Percentiles rank a stretch among this genome's conserved stretches.
phyloP scores from a whole-genome alignment of 2,329 filamentous ascomycete genomes.

The Colletotrichum orbiculare region DNA sequence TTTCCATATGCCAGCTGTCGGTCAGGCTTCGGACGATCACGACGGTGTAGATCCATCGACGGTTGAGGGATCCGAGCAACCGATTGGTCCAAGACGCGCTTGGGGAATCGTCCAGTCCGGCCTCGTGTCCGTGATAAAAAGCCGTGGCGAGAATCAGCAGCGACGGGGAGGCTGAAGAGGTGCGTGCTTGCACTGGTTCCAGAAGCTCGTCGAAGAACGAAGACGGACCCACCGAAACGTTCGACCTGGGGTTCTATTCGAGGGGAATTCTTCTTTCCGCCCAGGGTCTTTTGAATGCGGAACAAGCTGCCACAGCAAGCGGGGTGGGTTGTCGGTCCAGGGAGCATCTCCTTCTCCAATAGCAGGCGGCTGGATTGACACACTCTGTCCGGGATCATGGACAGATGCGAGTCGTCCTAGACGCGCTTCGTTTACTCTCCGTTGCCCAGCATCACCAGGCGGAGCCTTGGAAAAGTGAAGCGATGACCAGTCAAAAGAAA shows the following conservation, averaged over 20 bases:
- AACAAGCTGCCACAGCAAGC: neutral
- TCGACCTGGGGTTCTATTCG: slow-evolving; percentile 23
- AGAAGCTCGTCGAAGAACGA: slow-evolving; percentile 8
- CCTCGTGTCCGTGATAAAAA: slow-evolving; percentile 2
- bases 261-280: slow-evolving; percentile 11
- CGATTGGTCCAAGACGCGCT: neutral
- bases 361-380: neutral
- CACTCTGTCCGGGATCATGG: neutral
- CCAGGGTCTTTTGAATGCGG: slow-evolving; percentile 18
- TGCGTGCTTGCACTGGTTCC: neutral
- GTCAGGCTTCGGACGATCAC: slow-evolving; percentile 21
- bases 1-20: slow-evolving; percentile 16
- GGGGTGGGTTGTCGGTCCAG: neutral
- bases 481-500: slow-evolving; percentile 2
- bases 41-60: neutral
- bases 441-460: neutral
- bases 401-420: neutral
- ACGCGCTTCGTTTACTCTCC: neutral
- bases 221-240: slow-evolving; percentile 20
- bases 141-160: slow-evolving; percentile 15
- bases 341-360: neutral
- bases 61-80: neutral
- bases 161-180: neutral
- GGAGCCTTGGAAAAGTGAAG: slow-evolving; percentile 13
- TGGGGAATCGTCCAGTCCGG: slow-evolving; percentile 4